Percentiles rank a stretch among this genome's conserved stretches.
phyloP scores from a whole-genome alignment of 2,329 filamentous ascomycete species.

The Coniochaeta ligniaria region DNA sequence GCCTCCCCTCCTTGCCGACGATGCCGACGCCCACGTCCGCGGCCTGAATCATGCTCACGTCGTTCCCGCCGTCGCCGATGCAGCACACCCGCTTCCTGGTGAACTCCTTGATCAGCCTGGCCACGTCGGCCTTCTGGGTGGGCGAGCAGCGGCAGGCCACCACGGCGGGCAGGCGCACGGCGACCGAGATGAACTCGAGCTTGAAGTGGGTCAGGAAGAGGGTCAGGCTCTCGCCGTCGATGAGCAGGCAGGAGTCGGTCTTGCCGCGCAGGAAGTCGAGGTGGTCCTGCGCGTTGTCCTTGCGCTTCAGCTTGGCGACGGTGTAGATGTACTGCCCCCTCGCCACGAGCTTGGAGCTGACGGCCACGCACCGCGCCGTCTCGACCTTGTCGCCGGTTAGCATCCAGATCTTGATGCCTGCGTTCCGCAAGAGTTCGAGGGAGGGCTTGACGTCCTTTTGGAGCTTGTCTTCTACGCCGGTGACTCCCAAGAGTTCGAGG shows the following conservation, averaged over 20 bases:
- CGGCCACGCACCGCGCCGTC: constrained; percentile 90
- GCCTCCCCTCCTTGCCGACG: constrained; percentile 92
- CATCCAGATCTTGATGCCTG: constrained; percentile 99
- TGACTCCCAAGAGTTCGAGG: constrained; percentile 91
- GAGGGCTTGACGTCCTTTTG: constrained; percentile 95
- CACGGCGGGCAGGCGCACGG: constrained; percentile 82
- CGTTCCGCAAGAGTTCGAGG: constrained; percentile 88
- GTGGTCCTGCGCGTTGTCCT: constrained; percentile 78
- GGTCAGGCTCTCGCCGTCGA: constrained; percentile 86
- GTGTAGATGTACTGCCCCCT: constrained; percentile 95
- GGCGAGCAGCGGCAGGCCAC: constrained; percentile 96
- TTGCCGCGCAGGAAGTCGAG: constrained; percentile 85
- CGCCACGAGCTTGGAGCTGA: constrained; percentile 88
- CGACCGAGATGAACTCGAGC: constrained; percentile 78
- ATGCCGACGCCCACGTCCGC: constrained; percentile 97
- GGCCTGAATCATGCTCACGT: constrained; percentile 98
- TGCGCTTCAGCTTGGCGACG: constrained; percentile 75
- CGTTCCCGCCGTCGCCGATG: constrained; percentile 96
- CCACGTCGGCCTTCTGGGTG: constrained; percentile 93
- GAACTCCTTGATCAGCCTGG: constrained; percentile 79
- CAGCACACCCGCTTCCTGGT: constrained; percentile 96
- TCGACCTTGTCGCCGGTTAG: constrained; percentile 97
- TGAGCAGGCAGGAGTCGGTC: constrained; percentile 78
- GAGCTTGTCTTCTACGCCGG: constrained; percentile 93
- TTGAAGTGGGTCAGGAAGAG: constrained; percentile 79